Conservation (phyloP, 2,329 filamentous ascomycete genomes). For the Fusarium keratoplasticum region DNA sequence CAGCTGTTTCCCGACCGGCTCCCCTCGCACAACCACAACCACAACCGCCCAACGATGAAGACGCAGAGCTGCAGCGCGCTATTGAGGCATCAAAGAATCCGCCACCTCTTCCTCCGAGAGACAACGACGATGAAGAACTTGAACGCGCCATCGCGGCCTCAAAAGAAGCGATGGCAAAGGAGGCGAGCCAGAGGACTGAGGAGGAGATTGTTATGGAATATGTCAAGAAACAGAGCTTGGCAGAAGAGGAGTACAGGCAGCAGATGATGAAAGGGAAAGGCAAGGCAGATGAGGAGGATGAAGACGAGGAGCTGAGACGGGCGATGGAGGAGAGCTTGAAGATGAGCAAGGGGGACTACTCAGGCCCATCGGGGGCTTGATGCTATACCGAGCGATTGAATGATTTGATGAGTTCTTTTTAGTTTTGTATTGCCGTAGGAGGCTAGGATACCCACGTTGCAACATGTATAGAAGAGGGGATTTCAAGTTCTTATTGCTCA, state of each 20-base stretch:
- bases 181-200: constrained; percentile 63
- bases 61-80: constrained; percentile 52
- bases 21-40: not conserved
- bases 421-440: constrained; percentile 1
- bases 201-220: constrained; percentile 81
- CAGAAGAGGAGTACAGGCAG: constrained; percentile 69
- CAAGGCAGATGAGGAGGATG: constrained; percentile 47
- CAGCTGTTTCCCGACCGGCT: not conserved
- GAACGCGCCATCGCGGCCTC: constrained; percentile 56
- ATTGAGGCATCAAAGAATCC: constrained; percentile 55
- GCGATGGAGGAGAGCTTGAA: constrained; percentile 68
- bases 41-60: constrained; percentile 23
- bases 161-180: constrained; percentile 54
- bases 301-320: constrained; percentile 66
- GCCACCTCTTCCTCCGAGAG: constrained; percentile 30
- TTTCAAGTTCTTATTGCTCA: not conserved
- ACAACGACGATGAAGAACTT: constrained; percentile 45
- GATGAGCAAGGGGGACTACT: constrained; percentile 47
- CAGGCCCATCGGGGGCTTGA: constrained; percentile 42
- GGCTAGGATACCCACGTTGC: constrained; percentile 28
- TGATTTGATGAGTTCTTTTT: not conserved
- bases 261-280: constrained; percentile 51
- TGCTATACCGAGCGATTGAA: not conserved
- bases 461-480: not conserved
- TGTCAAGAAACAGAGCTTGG: constrained; percentile 78